Percentiles rank a stretch among this genome's conserved stretches.
Conservation (phyloP, 495 filamentous ascomycete species). For the Daldinia decipiens region DNA sequence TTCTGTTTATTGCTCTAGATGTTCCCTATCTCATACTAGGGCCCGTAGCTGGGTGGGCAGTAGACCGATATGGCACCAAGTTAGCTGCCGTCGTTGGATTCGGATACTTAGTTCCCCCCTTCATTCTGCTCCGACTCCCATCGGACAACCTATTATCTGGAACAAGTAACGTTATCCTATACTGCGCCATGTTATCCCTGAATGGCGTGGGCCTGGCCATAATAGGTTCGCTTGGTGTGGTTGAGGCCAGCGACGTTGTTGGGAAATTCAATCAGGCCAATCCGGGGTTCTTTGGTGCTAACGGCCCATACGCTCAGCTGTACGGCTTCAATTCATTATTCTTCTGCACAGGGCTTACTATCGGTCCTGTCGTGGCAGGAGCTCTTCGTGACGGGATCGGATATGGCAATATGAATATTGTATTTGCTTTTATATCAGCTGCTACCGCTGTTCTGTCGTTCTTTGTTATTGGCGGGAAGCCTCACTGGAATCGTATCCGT, state of each 20-base stretch:
- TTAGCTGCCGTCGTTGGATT: conserved; percentile 60
- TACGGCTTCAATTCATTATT: conserved; percentile 66
- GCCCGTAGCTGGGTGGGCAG: background rate
- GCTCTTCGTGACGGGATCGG: conserved; percentile 60
- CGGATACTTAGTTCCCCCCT: conserved; percentile 56
- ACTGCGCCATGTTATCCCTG: background rate
- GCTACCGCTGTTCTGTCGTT: conserved; percentile 57
- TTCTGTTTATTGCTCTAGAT: conserved; percentile 68
- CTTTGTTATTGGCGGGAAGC: conserved; percentile 60
- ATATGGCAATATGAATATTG: conserved; percentile 68
- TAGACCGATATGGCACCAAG: conserved; percentile 47
- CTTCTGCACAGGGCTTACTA: conserved; percentile 40
- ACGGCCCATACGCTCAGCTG: conserved; percentile 67
- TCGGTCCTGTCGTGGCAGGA: background rate
- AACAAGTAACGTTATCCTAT: background rate
- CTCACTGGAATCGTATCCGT: conserved; percentile 7
- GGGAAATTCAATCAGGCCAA: conserved; percentile 52
- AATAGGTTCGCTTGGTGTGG: conserved; percentile 52
- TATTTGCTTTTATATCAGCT: conserved; percentile 58
- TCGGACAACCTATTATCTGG: background rate
- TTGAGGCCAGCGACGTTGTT: conserved; percentile 49
- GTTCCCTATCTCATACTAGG: conserved; percentile 48
- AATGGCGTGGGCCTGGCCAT: conserved; percentile 47
- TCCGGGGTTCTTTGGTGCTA: conserved; percentile 48
- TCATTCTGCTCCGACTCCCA: conserved; percentile 60